Percentiles rank a stretch among this genome's conserved stretches.
These are phyloP conservation scores for Magnolia changhungtana DNA, from an alignment of 164 flowering plant genomes.

Conservation along the genomic window DNA sequence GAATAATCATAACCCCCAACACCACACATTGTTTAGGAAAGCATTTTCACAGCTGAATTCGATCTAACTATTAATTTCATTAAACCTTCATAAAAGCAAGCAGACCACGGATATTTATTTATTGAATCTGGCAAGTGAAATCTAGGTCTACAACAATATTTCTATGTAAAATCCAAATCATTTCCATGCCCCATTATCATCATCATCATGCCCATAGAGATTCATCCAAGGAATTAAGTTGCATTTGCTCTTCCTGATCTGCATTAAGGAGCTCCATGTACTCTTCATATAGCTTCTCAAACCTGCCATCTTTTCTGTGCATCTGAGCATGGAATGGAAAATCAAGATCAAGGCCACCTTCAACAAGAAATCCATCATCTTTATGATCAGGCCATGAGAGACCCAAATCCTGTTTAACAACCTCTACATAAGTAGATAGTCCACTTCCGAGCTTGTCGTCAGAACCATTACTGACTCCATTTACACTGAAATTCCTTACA, in stretches of 20 bases:
- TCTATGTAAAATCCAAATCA: no score
- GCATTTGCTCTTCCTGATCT: conserved; percentile 18
- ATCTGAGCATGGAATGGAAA: conserved; percentile 11
- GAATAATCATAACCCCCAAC: no score
- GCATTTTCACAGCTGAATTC: no score
- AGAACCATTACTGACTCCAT: background rate
- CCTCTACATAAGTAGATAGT: conserved; percentile 6
- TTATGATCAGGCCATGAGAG: conserved; percentile 9
- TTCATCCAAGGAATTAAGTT: conserved; percentile 32
- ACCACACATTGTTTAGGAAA: no score
- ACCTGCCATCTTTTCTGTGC: conserved; percentile 7
- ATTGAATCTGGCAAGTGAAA: no score
- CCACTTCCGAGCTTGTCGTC: background rate
- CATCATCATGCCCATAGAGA: conserved; percentile 23
- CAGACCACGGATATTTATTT: no score
- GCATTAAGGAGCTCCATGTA: conserved; percentile 38
- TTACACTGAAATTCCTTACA: conserved; percentile 5
- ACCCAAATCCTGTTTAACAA: background rate
- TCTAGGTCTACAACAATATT: no score
- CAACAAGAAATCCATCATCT: conserved; percentile 2
- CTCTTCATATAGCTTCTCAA: conserved; percentile 50
- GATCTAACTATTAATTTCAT: no score
- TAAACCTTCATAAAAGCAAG: no score
- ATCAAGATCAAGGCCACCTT: conserved; percentile 11
- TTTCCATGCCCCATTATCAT: no score